Base-by-base conservation (phyloP, 73 alveolate species). In the Paramecium sexaurelia region DNA sequence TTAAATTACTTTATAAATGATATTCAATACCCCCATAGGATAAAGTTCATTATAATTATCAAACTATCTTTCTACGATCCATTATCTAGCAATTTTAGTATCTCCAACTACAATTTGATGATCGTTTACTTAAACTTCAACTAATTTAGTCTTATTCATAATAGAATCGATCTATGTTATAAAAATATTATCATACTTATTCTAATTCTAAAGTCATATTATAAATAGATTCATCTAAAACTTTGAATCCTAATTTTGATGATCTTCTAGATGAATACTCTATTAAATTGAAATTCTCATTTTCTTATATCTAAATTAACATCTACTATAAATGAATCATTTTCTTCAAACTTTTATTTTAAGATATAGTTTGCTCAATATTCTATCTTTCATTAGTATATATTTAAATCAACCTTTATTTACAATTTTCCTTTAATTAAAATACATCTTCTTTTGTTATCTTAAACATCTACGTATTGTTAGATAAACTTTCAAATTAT, bases 271-370 rank as follows among this genome's bases (percentile, higher is more conserved):
- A 61, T 29, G 20, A 29, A 0, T 26, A 61, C 11, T 61, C 83
- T 10, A 61, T 61, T 61, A 61, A 26, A 29, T 29, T 29, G 5
- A 13, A 0, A 29, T 61, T 61, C 8, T 61, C 83, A 61, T 61
- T 61, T 9, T 61, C 83, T 26, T 61, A 32, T 6, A 61, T 61
- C 10, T 26, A 11, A 2, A 61, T 61, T 13, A 61, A 6, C 83
- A 61, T 61, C 26, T 61, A 61, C 26, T 61, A 11, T 61, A 61
- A 61, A 61, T 61, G 83, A 5, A 61, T 61, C 83, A 61, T 61
- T 6, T 61, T 61, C 43, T 61, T 26, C 11, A 61, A n/a, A 2
- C 26, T n/a, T 24, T 61, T 61, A 61, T 61, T 61, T 13, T 32
- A 26, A 61, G 3, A 26, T 1, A 61, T 61, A 22, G 83, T 32